Evolutionary conservation across 768 basidiomycete species (phyloP), one percentile per base, ranked within the genome.

Genomic region (Macrolepiota albuminosa): DNA sequence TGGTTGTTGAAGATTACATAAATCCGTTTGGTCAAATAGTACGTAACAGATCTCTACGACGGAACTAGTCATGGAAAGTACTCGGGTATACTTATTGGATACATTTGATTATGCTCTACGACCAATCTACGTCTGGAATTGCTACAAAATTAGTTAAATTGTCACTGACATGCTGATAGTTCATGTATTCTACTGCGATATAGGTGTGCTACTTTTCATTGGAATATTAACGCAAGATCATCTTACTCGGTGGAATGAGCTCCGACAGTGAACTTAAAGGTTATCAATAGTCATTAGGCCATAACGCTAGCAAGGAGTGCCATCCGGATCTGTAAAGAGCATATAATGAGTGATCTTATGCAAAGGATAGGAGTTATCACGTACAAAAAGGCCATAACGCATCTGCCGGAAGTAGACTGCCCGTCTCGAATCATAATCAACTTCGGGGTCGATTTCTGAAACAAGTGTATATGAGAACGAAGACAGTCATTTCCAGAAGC

Each of bases 331-430:
- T 89, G 68, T 31, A 45, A 21, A 4, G 37, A 42, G 7, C 16
- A 56, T 40, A 33, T 4, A 11, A 8, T 4, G 42, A 54, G 47
- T 57, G 21, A 39, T 31, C 37, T 11, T 6, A 29, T 33, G 33
- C 13, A n/a, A 42, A 29, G 29, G 47, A 50, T 3, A 24, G 31
- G 26, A 31, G 46, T 43, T 34, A 47, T 52, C n/a, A 85, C 95
- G 71, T 69, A 98, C 95, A 70, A 94, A 98, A 62, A 98, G 88
- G 49, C 96, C 96, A 70, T 97, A 96, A 58, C 95, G 87, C 95
- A 97, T 98, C 70, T 98, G 95, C 42, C 96, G 87, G 89, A 98
- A 98, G 76, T 98, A 98, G 24, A 93, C 94, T 2, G 95, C 95
- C 11, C 95, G 84, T 33, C 91, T 85, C 7, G 86, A 90, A 72